Base-by-base conservation (phyloP, 108 stramenopile species). In the Skeletonema menzelii region DNA sequence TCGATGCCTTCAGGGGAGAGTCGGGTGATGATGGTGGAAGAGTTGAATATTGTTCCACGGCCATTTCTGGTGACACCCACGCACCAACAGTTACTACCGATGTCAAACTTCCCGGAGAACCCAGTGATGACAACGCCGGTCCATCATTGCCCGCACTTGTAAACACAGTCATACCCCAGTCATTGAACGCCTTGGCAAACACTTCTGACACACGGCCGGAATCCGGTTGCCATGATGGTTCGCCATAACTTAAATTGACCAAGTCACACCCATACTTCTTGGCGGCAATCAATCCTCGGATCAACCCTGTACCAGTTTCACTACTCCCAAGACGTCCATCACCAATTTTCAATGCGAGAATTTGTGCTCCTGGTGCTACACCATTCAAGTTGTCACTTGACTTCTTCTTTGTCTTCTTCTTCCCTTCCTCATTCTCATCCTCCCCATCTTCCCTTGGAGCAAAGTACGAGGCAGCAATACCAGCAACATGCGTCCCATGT, bases 401-500 rank as follows among this genome's bases (percentile, higher is more conserved):
- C 14, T 42, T 11, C 40, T 14, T 15, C 40, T 42, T 42, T n/a
- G n/a, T n/a, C n/a, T n/a, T n/a, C 42, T 0, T 44, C 46, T 47
- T 47, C 46, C 6, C 17, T 17, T 47, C 46, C 0, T 47, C 44
- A 14, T 46, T 17, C 46, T 7, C 19, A 13, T 19, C 46, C 0
- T 47, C 17, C 4, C 4, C 46, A 2, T 17, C 6, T 6, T 46
- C n/a, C n/a, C 19, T 6, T 31, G 75, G 67, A 12, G 56, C 61
- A 73, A 79, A 76, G 63, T 78, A 72, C 5, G 84, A 90, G 11
- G 89, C 94, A 10, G 90, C 82, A 72, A 97, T 97, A 20, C 85
- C 90, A 4, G 95, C 95, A 8, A 98, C 97, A 66, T 98, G 97
- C 1, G 95, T 93, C 8, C 95, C 97, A 84, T 98, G 97, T 2